Evolutionary conservation across 176 grass and related monocot genomes (phyloP).

Genomic region (Panicum miliaceum): DNA sequence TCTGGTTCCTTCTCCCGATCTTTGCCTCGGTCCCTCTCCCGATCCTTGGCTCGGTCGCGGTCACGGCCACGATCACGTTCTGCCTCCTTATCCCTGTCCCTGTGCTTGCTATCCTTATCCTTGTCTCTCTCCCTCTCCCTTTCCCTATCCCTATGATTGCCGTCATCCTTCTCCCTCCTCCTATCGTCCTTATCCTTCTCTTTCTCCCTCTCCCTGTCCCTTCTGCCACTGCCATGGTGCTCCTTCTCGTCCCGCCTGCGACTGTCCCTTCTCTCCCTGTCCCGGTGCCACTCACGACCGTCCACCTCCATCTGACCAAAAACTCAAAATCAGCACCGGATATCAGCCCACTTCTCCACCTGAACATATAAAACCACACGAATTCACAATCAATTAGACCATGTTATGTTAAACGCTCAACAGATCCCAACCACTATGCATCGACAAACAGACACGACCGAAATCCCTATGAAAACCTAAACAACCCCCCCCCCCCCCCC

Average conservation of each 20-base stretch:
- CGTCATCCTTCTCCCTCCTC: conserved; percentile 53
- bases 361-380: background rate
- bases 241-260: conserved; percentile 59
- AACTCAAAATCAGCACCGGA: background rate
- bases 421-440: background rate
- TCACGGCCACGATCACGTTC: conserved; percentile 48
- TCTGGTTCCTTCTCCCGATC: conserved; percentile 53
- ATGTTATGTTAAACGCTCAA: background rate
- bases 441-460: background rate
- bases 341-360: background rate
- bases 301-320: conserved; percentile 49
- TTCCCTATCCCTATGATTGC: conserved; percentile 38
- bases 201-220: conserved; percentile 51
- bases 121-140: conserved; percentile 46
- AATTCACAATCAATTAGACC: background rate
- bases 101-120: conserved; percentile 53
- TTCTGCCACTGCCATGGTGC: conserved; percentile 43
- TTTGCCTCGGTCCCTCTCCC: conserved; percentile 48
- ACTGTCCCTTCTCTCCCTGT: conserved; percentile 60
- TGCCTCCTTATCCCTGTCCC: conserved; percentile 42
- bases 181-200: conserved; percentile 54
- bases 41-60: conserved; percentile 58
- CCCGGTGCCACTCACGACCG: conserved; percentile 43
- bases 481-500: too few relatives aligned
- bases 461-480: background rate